phyloP scores from a whole-genome alignment of 208 protist genomes.

The Leishmania martiniquensis region DNA sequence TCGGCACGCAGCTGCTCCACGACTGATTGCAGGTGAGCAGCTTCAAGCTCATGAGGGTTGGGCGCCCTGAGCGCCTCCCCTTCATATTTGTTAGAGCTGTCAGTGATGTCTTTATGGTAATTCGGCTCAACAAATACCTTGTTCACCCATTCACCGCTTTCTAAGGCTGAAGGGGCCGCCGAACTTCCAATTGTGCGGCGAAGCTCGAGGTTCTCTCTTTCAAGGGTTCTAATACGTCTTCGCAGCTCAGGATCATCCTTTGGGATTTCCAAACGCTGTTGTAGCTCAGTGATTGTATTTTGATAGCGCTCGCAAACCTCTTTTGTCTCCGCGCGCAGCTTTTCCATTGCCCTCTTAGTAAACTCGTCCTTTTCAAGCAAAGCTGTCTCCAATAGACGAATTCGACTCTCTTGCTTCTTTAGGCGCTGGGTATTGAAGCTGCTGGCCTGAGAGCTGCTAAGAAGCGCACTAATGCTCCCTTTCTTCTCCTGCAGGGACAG shows the following conservation, averaged over 20 bases:
- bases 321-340: slow-evolving; percentile 59
- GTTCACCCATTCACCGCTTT: background rate
- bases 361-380: slow-evolving; percentile 73
- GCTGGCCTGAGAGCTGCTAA: slow-evolving; percentile 55
- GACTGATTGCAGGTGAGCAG: slow-evolving; percentile 30
- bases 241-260: slow-evolving; percentile 18
- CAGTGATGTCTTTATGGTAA: background rate
- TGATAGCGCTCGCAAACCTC: slow-evolving; percentile 67
- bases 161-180: background rate
- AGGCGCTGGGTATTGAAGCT: slow-evolving; percentile 46
- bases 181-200: slow-evolving; percentile 15
- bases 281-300: slow-evolving; percentile 41
- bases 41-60: background rate
- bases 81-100: background rate
- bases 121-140: background rate
- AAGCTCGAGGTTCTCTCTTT: slow-evolving; percentile 32
- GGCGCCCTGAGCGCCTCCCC: background rate
- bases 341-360: slow-evolving; percentile 49
- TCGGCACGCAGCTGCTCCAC: slow-evolving; percentile 27
- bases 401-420: slow-evolving; percentile 48
- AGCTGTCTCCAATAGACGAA: slow-evolving; percentile 58
- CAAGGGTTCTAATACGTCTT: slow-evolving; percentile 13
- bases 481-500: slow-evolving; percentile 32
- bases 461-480: slow-evolving; percentile 64
- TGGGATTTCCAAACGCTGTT: slow-evolving; percentile 37